Percentiles rank a stretch among this genome's conserved stretches.
phyloP scores from a whole-genome alignment of 106 monocot species.

The Cymbidium sinense region DNA sequence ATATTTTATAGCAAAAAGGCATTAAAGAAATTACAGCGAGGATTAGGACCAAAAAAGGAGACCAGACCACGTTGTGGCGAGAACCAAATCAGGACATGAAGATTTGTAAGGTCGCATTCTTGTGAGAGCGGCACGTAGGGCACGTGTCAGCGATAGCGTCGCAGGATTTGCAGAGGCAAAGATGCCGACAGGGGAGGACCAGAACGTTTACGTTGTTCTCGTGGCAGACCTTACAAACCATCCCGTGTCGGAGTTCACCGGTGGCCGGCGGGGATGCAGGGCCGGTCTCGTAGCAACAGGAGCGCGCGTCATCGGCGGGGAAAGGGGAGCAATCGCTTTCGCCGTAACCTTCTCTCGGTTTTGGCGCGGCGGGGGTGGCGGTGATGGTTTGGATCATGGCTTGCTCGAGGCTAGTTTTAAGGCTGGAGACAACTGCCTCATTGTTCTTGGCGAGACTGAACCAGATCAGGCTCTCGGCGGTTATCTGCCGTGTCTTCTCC shows the following conservation, averaged over 20 bases:
- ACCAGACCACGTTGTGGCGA: background rate
- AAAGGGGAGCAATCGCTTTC: conserved; percentile 27
- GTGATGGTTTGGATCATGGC: conserved; percentile 19
- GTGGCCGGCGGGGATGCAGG: background rate
- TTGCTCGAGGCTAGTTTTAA: conserved; percentile 48
- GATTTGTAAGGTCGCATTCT: conserved; percentile 23
- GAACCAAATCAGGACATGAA: conserved; percentile 6
- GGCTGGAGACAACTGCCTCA: conserved; percentile 47
- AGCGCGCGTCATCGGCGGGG: conserved; percentile 48
- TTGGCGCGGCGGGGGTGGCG: background rate
- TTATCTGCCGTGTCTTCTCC: conserved; percentile 38
- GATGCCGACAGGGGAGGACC: conserved; percentile 29
- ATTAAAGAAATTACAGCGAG: background rate
- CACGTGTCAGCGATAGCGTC: conserved; percentile 9
- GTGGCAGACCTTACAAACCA: conserved; percentile 11
- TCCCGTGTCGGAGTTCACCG: background rate
- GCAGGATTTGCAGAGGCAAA: conserved; percentile 31
- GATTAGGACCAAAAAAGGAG: background rate
- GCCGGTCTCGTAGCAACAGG: conserved; percentile 37
- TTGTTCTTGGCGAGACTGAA: conserved; percentile 49
- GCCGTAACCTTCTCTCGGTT: conserved; percentile 31
- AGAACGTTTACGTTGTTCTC: conserved; percentile 12
- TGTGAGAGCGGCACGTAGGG: conserved; percentile 16
- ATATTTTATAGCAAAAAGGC: no score
- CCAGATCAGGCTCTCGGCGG: conserved; percentile 59